Base-by-base conservation (phyloP, 1,139 yeast genomes). In the Petasospora rhodanensis region DNA sequence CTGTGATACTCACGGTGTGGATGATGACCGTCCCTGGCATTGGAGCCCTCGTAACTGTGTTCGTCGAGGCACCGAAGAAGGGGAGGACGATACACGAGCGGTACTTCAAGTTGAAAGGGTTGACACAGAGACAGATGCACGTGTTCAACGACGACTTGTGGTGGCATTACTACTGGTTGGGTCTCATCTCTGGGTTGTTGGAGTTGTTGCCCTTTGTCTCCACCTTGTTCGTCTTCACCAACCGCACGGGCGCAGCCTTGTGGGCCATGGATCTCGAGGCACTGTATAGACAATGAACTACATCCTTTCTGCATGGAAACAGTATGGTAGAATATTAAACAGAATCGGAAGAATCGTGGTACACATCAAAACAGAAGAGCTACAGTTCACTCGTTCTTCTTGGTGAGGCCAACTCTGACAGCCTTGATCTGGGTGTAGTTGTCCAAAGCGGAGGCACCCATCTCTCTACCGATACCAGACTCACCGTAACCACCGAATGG, bases 391-490 rank as follows among this genome's bases (percentile, higher is more conserved):
- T 67, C 61, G 42, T 77, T 64, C 47, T 69, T 59, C 45, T 74
- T 78, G 51, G 80, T 54, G 36, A 74, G 57, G 40, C 75, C 79
- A 24, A 85, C 84, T 73, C 84, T 75, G 48, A 82, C 89, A 41
- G 93, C 83, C 74, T 84, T 84, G 53, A 67, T 66, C 66, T 84
- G 93, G 43, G 83, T 74, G 71, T 85, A 85, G 73, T 79, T 81
- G 51, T 79, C 84, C 54, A 85, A 73, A 36, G 87, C 93, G 58
- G 81, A 87, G 46, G 67, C 69, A 62, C 95, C 95, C 80, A 85
- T 77, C 71, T 85, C 95, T 68, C 94, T 81, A 57, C 95, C 95
- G 58, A 82, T 77, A 66, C 95, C 95, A 41, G 93, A 81, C 64
- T 79, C 77, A 57, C 79, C 79, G 74, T 68, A 84, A 50, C 95